Conservation (phyloP, 441 rosid genomes). For the Metrosideros polymorpha region DNA sequence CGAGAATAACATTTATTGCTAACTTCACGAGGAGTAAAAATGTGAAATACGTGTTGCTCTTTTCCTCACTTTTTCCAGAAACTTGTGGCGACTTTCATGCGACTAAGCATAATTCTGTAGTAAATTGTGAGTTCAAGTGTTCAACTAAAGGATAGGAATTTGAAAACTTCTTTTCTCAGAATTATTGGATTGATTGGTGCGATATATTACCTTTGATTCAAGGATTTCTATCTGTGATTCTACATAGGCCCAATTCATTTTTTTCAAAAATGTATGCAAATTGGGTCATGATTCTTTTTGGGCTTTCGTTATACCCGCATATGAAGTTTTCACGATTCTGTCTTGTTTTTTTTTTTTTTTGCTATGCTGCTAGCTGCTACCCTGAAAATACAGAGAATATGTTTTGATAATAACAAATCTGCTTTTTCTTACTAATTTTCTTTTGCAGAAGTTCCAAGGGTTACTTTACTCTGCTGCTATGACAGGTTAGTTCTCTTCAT, state of each 20-base stretch:
- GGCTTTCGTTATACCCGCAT: neutral
- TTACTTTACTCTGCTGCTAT: slow-evolving; percentile 55
- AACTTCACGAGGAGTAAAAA: neutral
- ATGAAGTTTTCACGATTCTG: neutral
- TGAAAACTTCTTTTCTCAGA: neutral
- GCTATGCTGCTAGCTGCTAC: neutral
- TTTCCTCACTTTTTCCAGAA: neutral
- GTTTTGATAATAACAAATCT: neutral
- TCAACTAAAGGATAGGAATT: neutral
- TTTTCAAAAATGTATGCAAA: neutral
- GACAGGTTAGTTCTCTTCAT: slow-evolving; percentile 34
- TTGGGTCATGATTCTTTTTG: neutral
- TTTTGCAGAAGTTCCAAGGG: slow-evolving; percentile 47
- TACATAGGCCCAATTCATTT: neutral
- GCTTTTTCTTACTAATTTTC: neutral
- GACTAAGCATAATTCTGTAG: neutral
- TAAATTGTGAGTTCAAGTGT: neutral
- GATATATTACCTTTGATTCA: neutral
- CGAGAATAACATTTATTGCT: neutral
- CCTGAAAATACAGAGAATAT: neutral
- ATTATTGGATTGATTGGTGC: neutral
- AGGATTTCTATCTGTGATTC: neutral
- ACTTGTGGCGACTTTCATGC: neutral
- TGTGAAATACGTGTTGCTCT: neutral
- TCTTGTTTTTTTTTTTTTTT: no score